Percentiles rank a stretch among this genome's conserved stretches.
These are phyloP conservation scores for Schizochytrium sp. DNA, from an alignment of 108 stramenopile genomes.

Conservation along the genomic window DNA sequence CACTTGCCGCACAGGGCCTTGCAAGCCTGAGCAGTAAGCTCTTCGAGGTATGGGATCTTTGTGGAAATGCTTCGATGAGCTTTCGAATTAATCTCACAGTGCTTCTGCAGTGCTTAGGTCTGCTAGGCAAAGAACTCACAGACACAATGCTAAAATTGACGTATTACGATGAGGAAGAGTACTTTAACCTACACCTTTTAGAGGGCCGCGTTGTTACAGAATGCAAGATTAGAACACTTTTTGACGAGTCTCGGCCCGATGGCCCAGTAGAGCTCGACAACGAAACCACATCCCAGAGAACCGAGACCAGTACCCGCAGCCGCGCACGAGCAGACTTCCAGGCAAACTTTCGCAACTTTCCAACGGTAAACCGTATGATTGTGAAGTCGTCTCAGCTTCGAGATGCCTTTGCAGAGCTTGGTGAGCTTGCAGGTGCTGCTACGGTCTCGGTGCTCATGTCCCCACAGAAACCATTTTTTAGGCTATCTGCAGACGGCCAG, in stretches of 20 bases:
- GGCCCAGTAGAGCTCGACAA: background rate
- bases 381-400: slow-evolving; percentile 25
- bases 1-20: slow-evolving; percentile 42
- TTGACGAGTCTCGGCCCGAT: slow-evolving; percentile 35
- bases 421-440: slow-evolving; percentile 36
- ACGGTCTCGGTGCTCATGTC: slow-evolving; percentile 53
- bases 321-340: background rate
- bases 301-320: background rate
- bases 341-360: background rate
- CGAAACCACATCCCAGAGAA: background rate
- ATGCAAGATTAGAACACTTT: slow-evolving; percentile 54
- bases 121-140: slow-evolving; percentile 26
- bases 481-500: slow-evolving; percentile 50
- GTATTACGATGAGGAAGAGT: slow-evolving; percentile 22
- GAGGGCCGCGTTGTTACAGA: slow-evolving; percentile 58
- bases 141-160: slow-evolving; percentile 55
- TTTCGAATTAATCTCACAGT: slow-evolving; percentile 32
- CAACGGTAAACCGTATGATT: slow-evolving; percentile 38
- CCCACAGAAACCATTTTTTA: slow-evolving; percentile 21
- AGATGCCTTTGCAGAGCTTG: slow-evolving; percentile 33
- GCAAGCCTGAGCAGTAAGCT: slow-evolving; percentile 30
- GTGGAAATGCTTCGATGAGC: background rate
- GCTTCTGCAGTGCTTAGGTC: slow-evolving; percentile 26
- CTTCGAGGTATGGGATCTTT: slow-evolving; percentile 22
- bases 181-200: slow-evolving; percentile 6